phyloP scores from a whole-genome alignment of 805 yeast genomes.

The Scheffersomyces stipitis region DNA sequence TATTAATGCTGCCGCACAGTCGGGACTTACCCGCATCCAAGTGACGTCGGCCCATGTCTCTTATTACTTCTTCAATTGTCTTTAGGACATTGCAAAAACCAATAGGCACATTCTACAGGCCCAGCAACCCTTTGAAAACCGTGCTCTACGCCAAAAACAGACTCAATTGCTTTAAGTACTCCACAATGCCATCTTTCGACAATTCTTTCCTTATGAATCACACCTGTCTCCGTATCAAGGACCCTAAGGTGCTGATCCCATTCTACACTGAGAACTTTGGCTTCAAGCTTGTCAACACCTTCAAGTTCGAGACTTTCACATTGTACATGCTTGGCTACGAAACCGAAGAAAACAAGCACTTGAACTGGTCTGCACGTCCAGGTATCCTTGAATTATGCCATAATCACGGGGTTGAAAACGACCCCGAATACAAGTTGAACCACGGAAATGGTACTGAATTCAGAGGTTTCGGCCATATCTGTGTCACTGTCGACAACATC shows the following conservation, averaged over 20 bases:
- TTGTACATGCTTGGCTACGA: conserved; percentile 66
- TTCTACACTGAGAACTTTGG: conserved; percentile 79
- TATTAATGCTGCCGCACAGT: too few species aligned
- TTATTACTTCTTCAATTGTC: too few species aligned
- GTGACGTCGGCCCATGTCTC: too few species aligned
- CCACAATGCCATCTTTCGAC: conserved; percentile 32
- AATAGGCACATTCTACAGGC: too few species aligned
- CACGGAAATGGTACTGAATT: conserved; percentile 84
- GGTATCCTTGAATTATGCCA: conserved; percentile 88
- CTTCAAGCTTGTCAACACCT: conserved; percentile 55
- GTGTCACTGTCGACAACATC: conserved; percentile 82
- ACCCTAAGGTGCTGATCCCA: conserved; percentile 68
- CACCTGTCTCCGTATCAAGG: conserved; percentile 78
- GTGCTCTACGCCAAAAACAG: too few species aligned
- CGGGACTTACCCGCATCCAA: too few species aligned
- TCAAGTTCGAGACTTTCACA: conserved; percentile 58
- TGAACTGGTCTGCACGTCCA: conserved; percentile 42
- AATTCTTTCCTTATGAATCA: conserved; percentile 54
- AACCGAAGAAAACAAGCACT: conserved; percentile 34
- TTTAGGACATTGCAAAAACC: too few species aligned
- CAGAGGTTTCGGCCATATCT: conserved; percentile 93
- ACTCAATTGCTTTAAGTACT: too few species aligned
- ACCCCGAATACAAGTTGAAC: conserved; percentile 54
- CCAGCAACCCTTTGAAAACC: too few species aligned
- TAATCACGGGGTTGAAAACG: conserved; percentile 69